Base-by-base conservation (phyloP, 768 basidiomycete genomes). In the Tricholoma matsutake region DNA sequence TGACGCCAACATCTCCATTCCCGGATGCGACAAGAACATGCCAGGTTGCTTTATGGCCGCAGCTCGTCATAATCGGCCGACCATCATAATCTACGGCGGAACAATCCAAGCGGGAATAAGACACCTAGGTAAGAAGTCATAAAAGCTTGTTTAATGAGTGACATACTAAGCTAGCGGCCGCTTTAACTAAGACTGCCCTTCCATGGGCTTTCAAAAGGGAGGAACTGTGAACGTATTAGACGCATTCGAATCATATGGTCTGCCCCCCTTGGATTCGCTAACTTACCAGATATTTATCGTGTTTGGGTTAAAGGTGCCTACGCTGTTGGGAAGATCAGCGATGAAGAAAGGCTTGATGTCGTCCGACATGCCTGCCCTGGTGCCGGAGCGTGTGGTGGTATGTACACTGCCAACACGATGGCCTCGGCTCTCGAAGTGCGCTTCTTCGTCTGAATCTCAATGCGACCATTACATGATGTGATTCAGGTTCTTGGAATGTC, bases 1-100 rank as follows among this genome's bases (percentile, higher is more conserved):
- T 66, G 93, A 95, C 62, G 92, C 85, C 11, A 92, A 93, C 67
- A 92, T 94, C 65, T 85, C 89, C 5, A 81, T 94, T 57, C 93
- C 93, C 16, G 92, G 92, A 59, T 94, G 92, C 65, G 92, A 94
- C 74, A 94, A 94, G 78, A 94, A 94, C 69, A 94, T 94, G 93
- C 92, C 92, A 8, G 93, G 91, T 16, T 91, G 88, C 69, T 79
- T 93, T 59, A 92, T 95, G 69, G 93, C 93, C 14, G 92, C 92
- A 1, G 89, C 79, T 39, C 86, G 93, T 56, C 89, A 93, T 76
- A 94, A 95, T 69, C 83, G 92, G 6, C 93, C 93, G 1, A 94
- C 93, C 1, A 85, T 95, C 68, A 88, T 94, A 58, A 82, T 95
- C 11, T 95, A 94, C 75, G 86, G 93, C 14, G 93, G 93, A 4